phyloP scores from a whole-genome alignment of 768 basidiomycete genomes.

The Daedalea quercina region DNA sequence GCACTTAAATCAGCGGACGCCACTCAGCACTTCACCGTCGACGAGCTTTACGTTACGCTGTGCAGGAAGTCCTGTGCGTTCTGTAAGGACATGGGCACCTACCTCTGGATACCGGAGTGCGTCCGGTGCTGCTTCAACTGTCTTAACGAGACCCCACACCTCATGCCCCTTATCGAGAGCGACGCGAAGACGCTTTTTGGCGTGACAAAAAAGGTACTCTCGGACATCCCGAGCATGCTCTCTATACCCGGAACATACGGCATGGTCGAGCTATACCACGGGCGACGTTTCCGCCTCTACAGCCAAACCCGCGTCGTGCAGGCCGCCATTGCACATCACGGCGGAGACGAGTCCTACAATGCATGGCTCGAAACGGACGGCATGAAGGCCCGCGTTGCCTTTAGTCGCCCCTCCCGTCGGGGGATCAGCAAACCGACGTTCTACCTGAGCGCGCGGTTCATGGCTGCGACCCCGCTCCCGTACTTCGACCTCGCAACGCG shows the following conservation, averaged over 20 bases:
- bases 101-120: slow-evolving; percentile 1
- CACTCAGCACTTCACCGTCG: not conserved
- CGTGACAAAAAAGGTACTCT: not conserved
- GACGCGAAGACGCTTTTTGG: not conserved
- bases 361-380: not conserved
- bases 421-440: not conserved
- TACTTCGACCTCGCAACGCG: not conserved
- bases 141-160: not conserved
- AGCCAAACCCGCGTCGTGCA: not conserved
- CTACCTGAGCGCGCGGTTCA: not conserved
- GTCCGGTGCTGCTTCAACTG: slow-evolving; percentile 2
- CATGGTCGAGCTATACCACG: not conserved
- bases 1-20: not conserved
- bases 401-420: not conserved
- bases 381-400: not conserved
- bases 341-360: not conserved
- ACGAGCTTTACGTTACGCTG: not conserved
- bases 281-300: not conserved
- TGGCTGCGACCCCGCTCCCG: not conserved
- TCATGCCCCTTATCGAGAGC: not conserved
- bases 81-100: not conserved
- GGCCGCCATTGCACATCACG: not conserved
- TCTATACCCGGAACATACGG: not conserved
- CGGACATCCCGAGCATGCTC: not conserved
- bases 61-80: not conserved